Evolutionary conservation across 2,329 filamentous ascomycete genomes (phyloP).

Genomic region (Colletotrichum sp.): DNA sequence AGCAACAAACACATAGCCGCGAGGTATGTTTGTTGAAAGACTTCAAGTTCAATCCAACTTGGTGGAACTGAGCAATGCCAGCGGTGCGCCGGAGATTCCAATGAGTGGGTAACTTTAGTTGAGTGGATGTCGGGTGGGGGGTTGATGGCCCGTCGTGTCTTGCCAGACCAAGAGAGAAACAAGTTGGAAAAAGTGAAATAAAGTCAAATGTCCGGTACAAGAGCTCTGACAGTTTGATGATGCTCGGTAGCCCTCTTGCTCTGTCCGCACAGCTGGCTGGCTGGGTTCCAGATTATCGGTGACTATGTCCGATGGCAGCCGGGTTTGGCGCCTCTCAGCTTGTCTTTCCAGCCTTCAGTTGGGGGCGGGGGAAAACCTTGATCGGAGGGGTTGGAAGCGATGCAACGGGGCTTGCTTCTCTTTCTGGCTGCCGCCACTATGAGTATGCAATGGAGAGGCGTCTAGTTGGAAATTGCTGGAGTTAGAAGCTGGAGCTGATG

Average conservation of each 20-base stretch:
- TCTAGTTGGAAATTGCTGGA: background rate
- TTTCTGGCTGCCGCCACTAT: background rate
- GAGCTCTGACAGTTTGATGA: background rate
- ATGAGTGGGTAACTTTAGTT: slow-evolving; percentile 13
- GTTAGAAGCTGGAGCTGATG: background rate
- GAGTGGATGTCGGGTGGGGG: slow-evolving; percentile 10
- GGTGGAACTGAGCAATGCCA: slow-evolving; percentile 7
- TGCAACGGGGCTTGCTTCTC: background rate
- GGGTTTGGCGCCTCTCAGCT: slow-evolving; percentile 9
- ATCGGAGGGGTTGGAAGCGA: slow-evolving; percentile 2
- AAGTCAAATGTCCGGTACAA: background rate
- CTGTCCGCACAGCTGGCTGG: background rate
- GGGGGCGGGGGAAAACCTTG: background rate
- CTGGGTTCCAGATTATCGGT: background rate
- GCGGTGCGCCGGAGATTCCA: slow-evolving; percentile 8
- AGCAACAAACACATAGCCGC: slow-evolving; percentile 3
- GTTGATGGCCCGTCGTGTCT: background rate
- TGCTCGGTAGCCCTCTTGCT: background rate
- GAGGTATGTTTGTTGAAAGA: slow-evolving; percentile 2
- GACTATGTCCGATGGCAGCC: background rate
- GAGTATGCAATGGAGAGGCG: background rate
- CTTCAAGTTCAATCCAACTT: background rate
- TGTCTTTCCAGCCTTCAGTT: background rate
- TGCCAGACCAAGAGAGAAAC: background rate
- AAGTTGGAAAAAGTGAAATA: background rate